A percentile compares a stretch with the other conserved stretches of the same genome.
phyloP scores from a whole-genome alignment of 73 alveolate species.

The Durusdinium trenchii region DNA sequence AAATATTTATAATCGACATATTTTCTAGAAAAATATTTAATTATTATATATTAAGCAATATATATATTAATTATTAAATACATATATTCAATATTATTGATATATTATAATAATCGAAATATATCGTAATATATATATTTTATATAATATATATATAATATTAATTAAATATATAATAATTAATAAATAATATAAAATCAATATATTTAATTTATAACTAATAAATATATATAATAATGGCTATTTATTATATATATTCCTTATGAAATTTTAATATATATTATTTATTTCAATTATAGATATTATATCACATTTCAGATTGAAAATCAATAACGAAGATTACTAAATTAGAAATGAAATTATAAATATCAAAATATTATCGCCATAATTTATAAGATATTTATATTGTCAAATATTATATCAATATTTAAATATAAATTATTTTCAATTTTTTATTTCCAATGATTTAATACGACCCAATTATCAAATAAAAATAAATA shows the following conservation, averaged over 20 bases:
- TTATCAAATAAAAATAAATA: too few relatives aligned
- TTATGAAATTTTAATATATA: neutral
- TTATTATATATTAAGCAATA: too few relatives aligned
- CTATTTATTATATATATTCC: neutral
- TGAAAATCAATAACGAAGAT: neutral
- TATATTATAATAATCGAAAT: neutral
- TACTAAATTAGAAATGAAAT: neutral
- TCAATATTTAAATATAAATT: neutral
- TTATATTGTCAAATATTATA: too few relatives aligned
- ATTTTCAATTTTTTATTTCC: neutral
- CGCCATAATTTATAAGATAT: too few relatives aligned
- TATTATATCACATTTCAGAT: neutral
- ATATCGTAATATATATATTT: neutral
- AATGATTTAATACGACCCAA: neutral
- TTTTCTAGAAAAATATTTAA: too few relatives aligned
- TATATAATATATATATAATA: neutral
- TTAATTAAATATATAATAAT: neutral
- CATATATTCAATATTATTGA: neutral
- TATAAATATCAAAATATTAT: neutral
- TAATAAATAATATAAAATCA: neutral
- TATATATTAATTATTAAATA: neutral
- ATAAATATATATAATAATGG: neutral
- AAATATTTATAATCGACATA: too few relatives aligned
- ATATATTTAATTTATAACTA: neutral
- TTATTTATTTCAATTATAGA: neutral